Conservation (phyloP, 2,329 filamentous ascomycete genomes). For the Trichoderma koningiopsis region DNA sequence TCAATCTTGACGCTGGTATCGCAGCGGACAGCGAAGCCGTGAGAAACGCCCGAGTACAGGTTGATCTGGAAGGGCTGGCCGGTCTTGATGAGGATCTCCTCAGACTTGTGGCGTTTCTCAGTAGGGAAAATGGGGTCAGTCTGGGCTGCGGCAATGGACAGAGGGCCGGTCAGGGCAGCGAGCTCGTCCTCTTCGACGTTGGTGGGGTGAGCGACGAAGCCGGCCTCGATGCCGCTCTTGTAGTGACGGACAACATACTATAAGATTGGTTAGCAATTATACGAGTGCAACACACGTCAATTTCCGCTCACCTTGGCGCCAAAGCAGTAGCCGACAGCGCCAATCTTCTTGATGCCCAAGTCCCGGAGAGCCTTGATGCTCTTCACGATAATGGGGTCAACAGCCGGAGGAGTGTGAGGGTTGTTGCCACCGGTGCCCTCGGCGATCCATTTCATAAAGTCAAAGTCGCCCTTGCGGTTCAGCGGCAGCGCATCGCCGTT, state of each 20-base stretch:
- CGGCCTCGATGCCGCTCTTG: constrained; percentile 65
- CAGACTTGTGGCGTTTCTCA: constrained; percentile 65
- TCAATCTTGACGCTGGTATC: constrained; percentile 60
- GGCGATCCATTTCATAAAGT: constrained; percentile 37
- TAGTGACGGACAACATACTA: constrained; percentile 69
- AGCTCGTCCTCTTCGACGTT: constrained; percentile 72
- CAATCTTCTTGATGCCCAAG: constrained; percentile 60
- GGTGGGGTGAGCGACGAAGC: constrained; percentile 75
- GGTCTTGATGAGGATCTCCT: constrained; percentile 60
- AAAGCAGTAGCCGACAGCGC: constrained; percentile 73
- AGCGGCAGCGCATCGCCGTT: constrained; percentile 46
- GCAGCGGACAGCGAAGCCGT: constrained; percentile 74
- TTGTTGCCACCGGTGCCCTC: constrained; percentile 49
- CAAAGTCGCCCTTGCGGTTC: constrained; percentile 41
- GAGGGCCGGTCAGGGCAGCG: constrained; percentile 63
- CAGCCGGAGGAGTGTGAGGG: constrained; percentile 38
- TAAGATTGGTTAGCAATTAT: neutral
- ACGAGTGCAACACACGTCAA: too few relatives aligned
- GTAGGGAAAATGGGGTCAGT: constrained; percentile 66
- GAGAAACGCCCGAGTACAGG: constrained; percentile 69
- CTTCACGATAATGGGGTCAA: constrained; percentile 37
- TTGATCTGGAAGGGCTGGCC: constrained; percentile 73
- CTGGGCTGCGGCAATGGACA: constrained; percentile 68
- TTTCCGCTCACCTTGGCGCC: constrained; percentile 63
- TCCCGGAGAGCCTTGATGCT: constrained; percentile 58